phyloP scores from a whole-genome alignment of 1,284 basidiomycete genomes.

The Trametes pubescens region DNA sequence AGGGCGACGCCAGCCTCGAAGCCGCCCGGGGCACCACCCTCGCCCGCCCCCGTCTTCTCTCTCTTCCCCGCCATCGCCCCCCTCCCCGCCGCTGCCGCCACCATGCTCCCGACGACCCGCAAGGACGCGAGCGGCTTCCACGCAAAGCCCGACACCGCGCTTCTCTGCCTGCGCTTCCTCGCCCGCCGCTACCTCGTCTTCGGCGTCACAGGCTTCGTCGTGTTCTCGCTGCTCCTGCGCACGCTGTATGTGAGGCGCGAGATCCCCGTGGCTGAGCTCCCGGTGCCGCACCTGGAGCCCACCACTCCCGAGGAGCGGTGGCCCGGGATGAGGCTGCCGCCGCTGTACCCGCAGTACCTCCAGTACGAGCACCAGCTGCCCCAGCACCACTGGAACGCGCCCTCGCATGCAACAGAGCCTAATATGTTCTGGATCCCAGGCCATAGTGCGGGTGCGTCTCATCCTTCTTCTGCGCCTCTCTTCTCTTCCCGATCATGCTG shows the following conservation, averaged over 20 bases:
- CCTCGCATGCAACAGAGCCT: slow-evolving; percentile 24
- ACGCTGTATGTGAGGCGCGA: slow-evolving; percentile 18
- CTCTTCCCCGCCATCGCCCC: slow-evolving; percentile 9
- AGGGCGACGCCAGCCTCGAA: not conserved
- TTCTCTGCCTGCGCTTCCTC: slow-evolving; percentile 22
- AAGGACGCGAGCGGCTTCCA: slow-evolving; percentile 10
- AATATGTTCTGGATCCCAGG: slow-evolving; percentile 28
- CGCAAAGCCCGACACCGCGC: slow-evolving; percentile 4
- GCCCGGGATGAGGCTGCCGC: slow-evolving; percentile 23
- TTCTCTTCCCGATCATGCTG: not conserved
- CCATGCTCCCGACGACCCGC: slow-evolving; percentile 23
- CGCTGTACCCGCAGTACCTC: slow-evolving; percentile 29
- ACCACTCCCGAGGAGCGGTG: slow-evolving; percentile 4
- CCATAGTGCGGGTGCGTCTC: slow-evolving; percentile 23
- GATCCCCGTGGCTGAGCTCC: not conserved
- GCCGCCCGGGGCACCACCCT: not conserved
- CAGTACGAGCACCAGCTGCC: slow-evolving; percentile 26
- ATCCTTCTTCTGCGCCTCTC: not conserved
- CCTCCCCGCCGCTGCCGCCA: slow-evolving; percentile 9
- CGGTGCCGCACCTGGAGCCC: not conserved
- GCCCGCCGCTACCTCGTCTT: slow-evolving; percentile 26
- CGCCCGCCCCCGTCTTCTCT: not conserved
- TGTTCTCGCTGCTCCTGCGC: slow-evolving; percentile 25
- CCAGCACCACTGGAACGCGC: slow-evolving; percentile 27
- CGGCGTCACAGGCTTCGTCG: slow-evolving; percentile 23